A percentile compares a stretch with the other conserved stretches of the same genome.
These are phyloP conservation scores for Globisporangium alternatum DNA, from an alignment of 352 stramenopile species.

Conservation along the genomic window DNA sequence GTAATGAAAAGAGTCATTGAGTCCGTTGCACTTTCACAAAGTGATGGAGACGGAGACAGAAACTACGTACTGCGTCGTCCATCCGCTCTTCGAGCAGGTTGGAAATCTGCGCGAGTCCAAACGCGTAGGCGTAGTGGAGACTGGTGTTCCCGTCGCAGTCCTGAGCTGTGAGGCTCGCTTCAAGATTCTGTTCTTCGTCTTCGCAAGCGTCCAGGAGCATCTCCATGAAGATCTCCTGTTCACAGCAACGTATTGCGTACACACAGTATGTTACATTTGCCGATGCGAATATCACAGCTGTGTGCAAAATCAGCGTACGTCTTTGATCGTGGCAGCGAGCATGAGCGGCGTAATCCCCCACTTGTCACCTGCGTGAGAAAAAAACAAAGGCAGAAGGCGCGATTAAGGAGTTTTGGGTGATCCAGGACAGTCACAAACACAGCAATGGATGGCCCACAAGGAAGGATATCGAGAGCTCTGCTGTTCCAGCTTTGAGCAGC, in stretches of 20 bases:
- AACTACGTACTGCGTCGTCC: slow-evolving; percentile 24
- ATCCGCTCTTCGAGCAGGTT: slow-evolving; percentile 42
- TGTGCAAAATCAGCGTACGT: slow-evolving; percentile 18
- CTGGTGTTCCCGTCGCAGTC: slow-evolving; percentile 47
- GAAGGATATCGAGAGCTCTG: slow-evolving; percentile 24
- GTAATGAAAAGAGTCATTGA: slow-evolving; percentile 16
- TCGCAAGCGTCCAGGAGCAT: slow-evolving; percentile 28
- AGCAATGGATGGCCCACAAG: too few relatives aligned
- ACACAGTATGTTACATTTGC: too few relatives aligned
- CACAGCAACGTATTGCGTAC: neutral
- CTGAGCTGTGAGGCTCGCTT: slow-evolving; percentile 18
- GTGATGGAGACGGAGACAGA: neutral
- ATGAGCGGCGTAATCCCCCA: slow-evolving; percentile 68
- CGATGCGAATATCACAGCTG: neutral
- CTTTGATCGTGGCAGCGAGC: slow-evolving; percentile 36
- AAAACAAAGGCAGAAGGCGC: too few relatives aligned
- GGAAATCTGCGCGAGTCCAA: slow-evolving; percentile 40
- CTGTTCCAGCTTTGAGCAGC: slow-evolving; percentile 30
- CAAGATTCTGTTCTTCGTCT: slow-evolving; percentile 15
- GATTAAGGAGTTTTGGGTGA: slow-evolving; percentile 9
- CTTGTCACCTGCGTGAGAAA: slow-evolving; percentile 28
- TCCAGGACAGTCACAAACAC: neutral
- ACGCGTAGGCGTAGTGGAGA: slow-evolving; percentile 73
- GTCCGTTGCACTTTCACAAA: neutral
- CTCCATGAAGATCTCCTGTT: slow-evolving; percentile 34